Percentiles rank a stretch among this genome's conserved stretches.
Conservation (phyloP, 139 green algal species). For the Desmodesmus armatus region DNA sequence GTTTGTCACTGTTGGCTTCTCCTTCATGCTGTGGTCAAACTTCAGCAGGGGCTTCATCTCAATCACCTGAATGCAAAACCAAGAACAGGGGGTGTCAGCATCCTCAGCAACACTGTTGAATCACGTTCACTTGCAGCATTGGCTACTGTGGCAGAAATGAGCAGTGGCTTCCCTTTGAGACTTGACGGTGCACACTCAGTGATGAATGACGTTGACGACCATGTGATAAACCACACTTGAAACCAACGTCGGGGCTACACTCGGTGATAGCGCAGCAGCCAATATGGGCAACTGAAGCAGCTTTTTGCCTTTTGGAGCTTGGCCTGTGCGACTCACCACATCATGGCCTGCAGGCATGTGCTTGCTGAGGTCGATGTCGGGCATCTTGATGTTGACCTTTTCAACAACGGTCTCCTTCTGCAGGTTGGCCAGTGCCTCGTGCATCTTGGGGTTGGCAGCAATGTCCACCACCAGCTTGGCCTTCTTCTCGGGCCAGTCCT, state of each 20-base stretch:
- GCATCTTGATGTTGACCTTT: slow-evolving; percentile 22
- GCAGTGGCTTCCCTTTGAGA: too few relatives aligned
- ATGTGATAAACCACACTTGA: too few relatives aligned
- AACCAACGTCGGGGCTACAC: too few relatives aligned
- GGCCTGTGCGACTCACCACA: too few relatives aligned
- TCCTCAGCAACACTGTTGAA: too few relatives aligned
- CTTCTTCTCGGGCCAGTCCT: not conserved
- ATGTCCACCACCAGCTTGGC: slow-evolving; percentile 9
- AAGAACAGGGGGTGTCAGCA: too few relatives aligned
- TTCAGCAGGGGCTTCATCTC: slow-evolving; percentile 32
- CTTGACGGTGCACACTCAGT: too few relatives aligned
- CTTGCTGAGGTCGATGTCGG: slow-evolving; percentile 32
- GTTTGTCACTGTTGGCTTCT: not conserved
- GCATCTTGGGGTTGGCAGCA: not conserved
- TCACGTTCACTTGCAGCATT: not conserved
- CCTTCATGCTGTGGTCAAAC: not conserved
- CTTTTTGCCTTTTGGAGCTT: too few relatives aligned
- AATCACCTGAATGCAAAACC: not conserved
- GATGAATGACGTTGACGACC: too few relatives aligned
- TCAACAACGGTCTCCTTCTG: not conserved
- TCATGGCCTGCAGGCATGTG: not conserved
- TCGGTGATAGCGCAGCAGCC: too few relatives aligned
- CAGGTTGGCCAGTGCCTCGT: not conserved
- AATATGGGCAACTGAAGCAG: too few relatives aligned
- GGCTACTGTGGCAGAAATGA: too few relatives aligned